Evolutionary conservation across 768 basidiomycete genomes (phyloP), one percentile per base, ranked within the genome.

Genomic region (Boletales sp.): DNA sequence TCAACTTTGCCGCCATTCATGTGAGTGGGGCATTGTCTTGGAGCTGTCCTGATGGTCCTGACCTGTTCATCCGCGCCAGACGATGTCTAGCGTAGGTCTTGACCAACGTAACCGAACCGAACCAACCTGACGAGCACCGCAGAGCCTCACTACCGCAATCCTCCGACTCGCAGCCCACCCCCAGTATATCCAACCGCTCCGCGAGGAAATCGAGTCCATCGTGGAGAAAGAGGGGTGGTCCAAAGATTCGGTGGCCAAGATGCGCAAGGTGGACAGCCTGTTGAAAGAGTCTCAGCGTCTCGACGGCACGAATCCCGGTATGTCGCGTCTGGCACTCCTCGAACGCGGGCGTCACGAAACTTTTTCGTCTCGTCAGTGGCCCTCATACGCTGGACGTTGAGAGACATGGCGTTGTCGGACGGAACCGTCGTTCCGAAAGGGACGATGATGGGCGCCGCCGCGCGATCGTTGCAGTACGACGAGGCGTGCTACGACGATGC

Each of bases 191-290:
- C 57, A 56, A 10, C 63, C 65, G 1, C 60, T 77, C 8, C 67
- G 74, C 0, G 62, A 70, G 42, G 76, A 77, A 48, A 57, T 71
- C 29, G 71, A 72, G 31, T 40, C 39, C 0, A 57, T 66, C 18
- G 31, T 71, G n/a, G 29, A 32, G 5, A 42, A 58, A 5, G 62
- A 69, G 1, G 69, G 58, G 29, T 71, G 66, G 61, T 54, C 55
- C 2, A 66, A 65, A 43, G 51, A 31, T 2, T 53, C 60, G 2
- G 38, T 72, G 32, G 50, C 31, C 15, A 64, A 66, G 38, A 62
- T 71, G 60, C 62, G 54, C 47, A 69, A 66, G 50, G 42, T 74
- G 5, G 73, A 75, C 41, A 75, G 72, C 45, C 74, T 76, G 44
- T 35, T 75, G 40, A 69, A 62, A 45, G 74, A 74, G 42, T 60